Evolutionary conservation across 495 filamentous ascomycete genomes (phyloP).

Genomic region (Daldinia caldariorum): DNA sequence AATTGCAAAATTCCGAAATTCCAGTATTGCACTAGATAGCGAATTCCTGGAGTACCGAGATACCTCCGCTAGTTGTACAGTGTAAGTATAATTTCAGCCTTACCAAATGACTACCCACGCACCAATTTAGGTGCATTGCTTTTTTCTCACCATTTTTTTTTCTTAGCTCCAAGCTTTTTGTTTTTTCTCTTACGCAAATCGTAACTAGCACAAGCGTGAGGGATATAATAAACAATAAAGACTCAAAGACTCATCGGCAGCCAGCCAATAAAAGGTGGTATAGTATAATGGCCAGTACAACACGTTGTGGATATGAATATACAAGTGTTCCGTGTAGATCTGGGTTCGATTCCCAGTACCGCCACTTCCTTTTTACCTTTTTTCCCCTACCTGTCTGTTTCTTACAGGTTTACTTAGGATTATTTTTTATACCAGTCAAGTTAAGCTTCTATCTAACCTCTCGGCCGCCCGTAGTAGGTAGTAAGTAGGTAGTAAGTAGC

Average conservation of each 20-base stretch:
- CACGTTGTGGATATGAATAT: slow-evolving; percentile 10
- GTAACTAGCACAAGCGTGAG: not conserved
- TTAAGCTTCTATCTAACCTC: too few relatives aligned
- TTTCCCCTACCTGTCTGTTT: not conserved
- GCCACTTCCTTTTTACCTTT: slow-evolving; percentile 1
- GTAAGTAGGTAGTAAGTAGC: too few relatives aligned
- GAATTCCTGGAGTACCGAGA: too few relatives aligned
- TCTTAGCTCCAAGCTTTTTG: not conserved
- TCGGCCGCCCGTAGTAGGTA: too few relatives aligned
- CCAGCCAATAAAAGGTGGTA: slow-evolving; percentile 9
- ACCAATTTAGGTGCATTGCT: slow-evolving; percentile 5
- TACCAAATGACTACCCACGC: not conserved
- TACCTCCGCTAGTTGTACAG: not conserved
- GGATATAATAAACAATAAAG: not conserved
- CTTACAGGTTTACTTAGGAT: not conserved
- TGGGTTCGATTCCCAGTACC: slow-evolving; percentile 21
- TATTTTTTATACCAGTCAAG: not conserved
- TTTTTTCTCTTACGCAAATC: not conserved
- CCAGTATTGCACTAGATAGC: too few relatives aligned
- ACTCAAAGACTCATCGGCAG: not conserved
- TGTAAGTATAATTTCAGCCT: not conserved
- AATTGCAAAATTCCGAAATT: too few relatives aligned
- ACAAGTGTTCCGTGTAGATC: slow-evolving; percentile 14
- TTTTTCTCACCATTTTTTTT: not conserved
- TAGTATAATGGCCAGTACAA: slow-evolving; percentile 18